These are phyloP conservation scores for Leersia perrieri DNA, from an alignment of 176 grass and related monocot species.

Conservation along the genomic window DNA sequence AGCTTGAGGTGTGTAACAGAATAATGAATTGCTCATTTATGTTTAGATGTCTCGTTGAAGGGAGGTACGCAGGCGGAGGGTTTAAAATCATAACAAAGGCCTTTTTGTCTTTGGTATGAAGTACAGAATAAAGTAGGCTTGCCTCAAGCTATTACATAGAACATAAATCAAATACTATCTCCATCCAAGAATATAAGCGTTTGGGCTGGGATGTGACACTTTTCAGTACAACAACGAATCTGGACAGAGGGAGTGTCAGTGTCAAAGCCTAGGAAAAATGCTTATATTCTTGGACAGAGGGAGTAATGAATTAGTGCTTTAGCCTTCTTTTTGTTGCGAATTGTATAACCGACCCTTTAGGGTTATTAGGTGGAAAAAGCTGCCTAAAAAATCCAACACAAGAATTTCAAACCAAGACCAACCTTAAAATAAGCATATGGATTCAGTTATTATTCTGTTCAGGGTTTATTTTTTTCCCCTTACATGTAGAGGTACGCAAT, in stretches of 20 bases:
- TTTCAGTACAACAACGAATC: no score
- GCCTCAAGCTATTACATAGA: neutral
- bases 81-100: neutral
- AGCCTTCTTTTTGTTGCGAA: neutral
- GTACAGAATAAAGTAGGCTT: conserved; percentile 9
- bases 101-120: conserved; percentile 1
- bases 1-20: conserved; percentile 75
- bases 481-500: neutral
- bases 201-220: no score
- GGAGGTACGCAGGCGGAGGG: neutral
- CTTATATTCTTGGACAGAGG: no score
- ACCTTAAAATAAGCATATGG: neutral
- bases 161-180: no score
- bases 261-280: no score
- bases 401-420: neutral
- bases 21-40: conserved; percentile 5
- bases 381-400: neutral
- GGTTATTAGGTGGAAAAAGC: conserved; percentile 7
- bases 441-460: conserved; percentile 1
- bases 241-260: no score
- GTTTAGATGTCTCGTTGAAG: neutral
- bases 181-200: no score
- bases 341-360: neutral
- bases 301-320: neutral
- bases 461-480: neutral